These are phyloP conservation scores for Aspergillus avenaceus DNA, from an alignment of 495 filamentous ascomycete genomes.

Conservation along the genomic window DNA sequence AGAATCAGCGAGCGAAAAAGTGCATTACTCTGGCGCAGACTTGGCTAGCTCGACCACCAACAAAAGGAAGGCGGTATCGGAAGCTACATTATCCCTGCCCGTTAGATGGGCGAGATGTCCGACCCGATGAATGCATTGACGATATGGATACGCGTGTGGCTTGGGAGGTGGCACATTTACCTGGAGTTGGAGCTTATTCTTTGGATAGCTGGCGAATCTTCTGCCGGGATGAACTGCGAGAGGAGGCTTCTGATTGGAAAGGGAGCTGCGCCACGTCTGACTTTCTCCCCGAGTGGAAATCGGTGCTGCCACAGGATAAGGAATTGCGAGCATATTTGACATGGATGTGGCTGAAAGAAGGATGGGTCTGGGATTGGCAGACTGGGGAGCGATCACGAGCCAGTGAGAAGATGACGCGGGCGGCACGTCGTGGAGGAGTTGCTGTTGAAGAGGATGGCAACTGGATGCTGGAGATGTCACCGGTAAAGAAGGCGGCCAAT, in stretches of 20 bases:
- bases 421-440: conserved; percentile 56
- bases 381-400: conserved; percentile 62
- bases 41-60: conserved; percentile 66
- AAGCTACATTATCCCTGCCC: conserved; percentile 64
- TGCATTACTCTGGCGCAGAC: conserved; percentile 64
- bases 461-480: conserved; percentile 39
- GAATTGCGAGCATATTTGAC: conserved; percentile 80
- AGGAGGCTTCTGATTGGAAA: conserved; percentile 56
- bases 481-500: conserved; percentile 31
- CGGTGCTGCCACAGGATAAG: conserved; percentile 81
- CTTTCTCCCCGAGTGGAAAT: conserved; percentile 73
- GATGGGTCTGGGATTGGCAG: conserved; percentile 72
- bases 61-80: conserved; percentile 53
- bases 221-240: conserved; percentile 74
- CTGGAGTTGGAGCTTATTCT: conserved; percentile 79
- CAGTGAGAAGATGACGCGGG: conserved; percentile 49
- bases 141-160: conserved; percentile 45
- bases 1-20: conserved; percentile 55
- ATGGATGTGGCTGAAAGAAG: conserved; percentile 90
- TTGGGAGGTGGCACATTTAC: conserved; percentile 86
- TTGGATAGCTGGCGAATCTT: conserved; percentile 94
- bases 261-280: conserved; percentile 32
- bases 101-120: conserved; percentile 54
- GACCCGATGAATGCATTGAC: conserved; percentile 42
- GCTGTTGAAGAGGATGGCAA: conserved; percentile 57